Base-by-base conservation (phyloP, 805 yeast genomes). In the Kluyveromyces siamensis region DNA sequence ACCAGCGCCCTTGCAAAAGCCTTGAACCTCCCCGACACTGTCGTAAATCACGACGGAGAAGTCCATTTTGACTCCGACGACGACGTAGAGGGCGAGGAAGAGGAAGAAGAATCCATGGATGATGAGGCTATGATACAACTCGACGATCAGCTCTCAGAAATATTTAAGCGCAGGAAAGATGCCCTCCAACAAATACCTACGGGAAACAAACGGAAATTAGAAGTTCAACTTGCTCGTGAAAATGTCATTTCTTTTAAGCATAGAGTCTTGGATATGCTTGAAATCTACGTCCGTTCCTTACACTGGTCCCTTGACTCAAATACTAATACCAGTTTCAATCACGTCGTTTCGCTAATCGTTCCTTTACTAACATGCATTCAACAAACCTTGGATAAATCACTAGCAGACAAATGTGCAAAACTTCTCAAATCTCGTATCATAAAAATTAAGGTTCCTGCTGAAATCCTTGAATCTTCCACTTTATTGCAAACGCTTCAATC, bases 81-180 rank as follows among this genome's bases (percentile, higher is more conserved):
- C 10, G 70, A 61, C 3, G 80, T 73, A 37, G 79, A 69, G 8
- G 81, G 74, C 5, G 78, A 73, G 27, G 82, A 76, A 27, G 75
- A 77, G 7, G 82, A 78, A 25, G 86, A 82, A 46, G 95, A 86
- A 55, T 81, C 91, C 0, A 87, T 89, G 95, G 95, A 90, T 51
- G 97, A 90, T 65, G 96, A 90, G 58, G 89, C 89, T 63, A 91
- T 91, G 98, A 81, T 89, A 83, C 95, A 90, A 18, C 77, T 91
- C 57, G 98, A 91, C 62, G 85, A 75, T 19, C 93, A 88, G 52
- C 70, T 91, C 30, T 79, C 96, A 0, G 76, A 75, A 47, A 91
- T 91, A 48, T 91, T 91, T 74, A 79, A 84, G 59, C 91, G 88
- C 58, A 78, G 97, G 57, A 80, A 81, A 55, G 81, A 78, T 51